Base-by-base conservation (phyloP, 2,329 filamentous ascomycete species). In the Hirsutella thompsonii region DNA sequence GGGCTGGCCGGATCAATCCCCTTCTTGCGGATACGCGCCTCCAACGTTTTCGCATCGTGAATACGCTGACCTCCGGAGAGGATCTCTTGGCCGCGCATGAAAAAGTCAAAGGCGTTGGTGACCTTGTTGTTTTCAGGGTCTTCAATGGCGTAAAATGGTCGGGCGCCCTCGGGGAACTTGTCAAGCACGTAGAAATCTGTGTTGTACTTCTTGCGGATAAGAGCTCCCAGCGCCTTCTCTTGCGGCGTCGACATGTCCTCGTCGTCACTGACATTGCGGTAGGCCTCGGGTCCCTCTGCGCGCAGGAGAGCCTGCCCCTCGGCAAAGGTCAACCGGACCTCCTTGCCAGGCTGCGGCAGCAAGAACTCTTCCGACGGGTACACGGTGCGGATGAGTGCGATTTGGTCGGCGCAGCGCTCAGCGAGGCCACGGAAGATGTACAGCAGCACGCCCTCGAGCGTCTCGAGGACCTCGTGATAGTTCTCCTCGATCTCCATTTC, bases 151-250 rank as follows among this genome's bases (percentile, higher is more conserved):
- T 95, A 96, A 64, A 94, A 94, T 5, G 90, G 90, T 23, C 92
- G 78, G 18, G 92, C 85, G 30, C 72, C 70, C 61, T 92, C 79
- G 36, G 92, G 92, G 72, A 94, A 98, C 65, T 96, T 92, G 70
- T 96, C 90, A 47, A 98, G 75, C 19, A 93, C 81, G 67, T 94
- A 96, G 68, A 96, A 96, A 67, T 98, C 92, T 45, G 88, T 92
- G 58, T 83, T 76, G 72, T 83, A 94, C 66, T 94, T 95, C 53
- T 85, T 74, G 43, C 85, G 81, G 49, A 96, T 78, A 37, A 96
- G 72, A 20, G 79, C 80, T 43, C 92, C 92, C 8, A 96, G 79
- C n/a, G 82, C 84, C 65, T 89, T 89, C 61, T 92, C 85, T 56
- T 90, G 81, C 0, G 84, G 79, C 0, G 84, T 92, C 55, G 66